Evolutionary conservation across 2,329 filamentous ascomycete genomes (phyloP).

Genomic region (Hypoxylon sp.): DNA sequence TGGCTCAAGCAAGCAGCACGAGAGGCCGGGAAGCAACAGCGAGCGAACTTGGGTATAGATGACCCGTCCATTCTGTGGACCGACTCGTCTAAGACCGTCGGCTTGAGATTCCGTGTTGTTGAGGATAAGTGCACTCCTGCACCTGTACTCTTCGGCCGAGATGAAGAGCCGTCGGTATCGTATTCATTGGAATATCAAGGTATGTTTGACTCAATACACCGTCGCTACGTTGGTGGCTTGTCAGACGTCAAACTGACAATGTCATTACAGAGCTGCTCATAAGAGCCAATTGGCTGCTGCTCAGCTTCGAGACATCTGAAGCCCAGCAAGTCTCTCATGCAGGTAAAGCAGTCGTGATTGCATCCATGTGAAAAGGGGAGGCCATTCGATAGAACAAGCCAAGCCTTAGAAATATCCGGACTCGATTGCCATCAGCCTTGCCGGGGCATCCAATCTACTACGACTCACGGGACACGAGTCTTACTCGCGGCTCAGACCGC

Average conservation of each 20-base stretch:
- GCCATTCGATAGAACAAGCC: slow-evolving; percentile 6
- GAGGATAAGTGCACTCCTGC: slow-evolving; percentile 61
- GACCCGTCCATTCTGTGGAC: slow-evolving; percentile 73
- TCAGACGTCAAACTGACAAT: slow-evolving; percentile 26
- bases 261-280: slow-evolving; percentile 73
- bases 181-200: slow-evolving; percentile 81
- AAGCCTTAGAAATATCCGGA: slow-evolving; percentile 11
- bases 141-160: slow-evolving; percentile 67
- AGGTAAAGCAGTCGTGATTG: slow-evolving; percentile 76
- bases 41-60: slow-evolving; percentile 42
- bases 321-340: slow-evolving; percentile 69
- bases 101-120: slow-evolving; percentile 74
- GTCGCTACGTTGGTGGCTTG: background rate
- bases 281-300: slow-evolving; percentile 71
- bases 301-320: slow-evolving; percentile 74
- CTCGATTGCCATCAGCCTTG: slow-evolving; percentile 10
- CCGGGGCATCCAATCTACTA: slow-evolving; percentile 13
- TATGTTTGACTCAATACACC: slow-evolving; percentile 56
- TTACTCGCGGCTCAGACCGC: slow-evolving; percentile 19
- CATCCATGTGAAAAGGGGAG: slow-evolving; percentile 55
- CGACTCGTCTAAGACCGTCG: slow-evolving; percentile 71
- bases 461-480: slow-evolving; percentile 22
- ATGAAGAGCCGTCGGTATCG: slow-evolving; percentile 75
- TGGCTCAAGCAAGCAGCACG: slow-evolving; percentile 70
- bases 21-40: slow-evolving; percentile 42